Conservation (phyloP, 257 asterid species). For the Salvia rosmarinus region DNA sequence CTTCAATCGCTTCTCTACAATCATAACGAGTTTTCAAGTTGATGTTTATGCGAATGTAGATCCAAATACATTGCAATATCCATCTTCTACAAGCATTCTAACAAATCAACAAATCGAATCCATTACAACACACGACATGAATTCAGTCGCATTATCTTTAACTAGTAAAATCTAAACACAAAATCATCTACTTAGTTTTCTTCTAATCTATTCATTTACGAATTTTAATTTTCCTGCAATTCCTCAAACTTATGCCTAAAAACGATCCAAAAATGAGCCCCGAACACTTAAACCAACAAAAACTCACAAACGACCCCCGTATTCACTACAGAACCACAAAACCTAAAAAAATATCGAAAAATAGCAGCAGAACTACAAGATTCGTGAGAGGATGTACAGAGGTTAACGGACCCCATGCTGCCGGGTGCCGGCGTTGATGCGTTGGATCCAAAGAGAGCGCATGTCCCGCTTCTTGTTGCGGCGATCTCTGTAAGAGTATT, state of each 20-base stretch:
- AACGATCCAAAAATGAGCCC: neutral
- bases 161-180: neutral
- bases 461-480: slow-evolving; percentile 90
- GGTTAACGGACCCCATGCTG: slow-evolving; percentile 64
- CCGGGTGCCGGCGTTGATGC: slow-evolving; percentile 93
- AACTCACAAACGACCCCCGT: too few species aligned
- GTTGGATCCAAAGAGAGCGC: too few species aligned
- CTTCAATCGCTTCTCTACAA: too few species aligned
- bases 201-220: neutral
- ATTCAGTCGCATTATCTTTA: neutral
- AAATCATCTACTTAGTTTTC: neutral
- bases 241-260: slow-evolving; percentile 1
- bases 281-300: too few species aligned
- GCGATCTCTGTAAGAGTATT: slow-evolving; percentile 82
- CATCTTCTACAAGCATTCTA: neutral
- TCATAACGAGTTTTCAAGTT: neutral
- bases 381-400: neutral
- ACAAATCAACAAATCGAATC: neutral
- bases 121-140: neutral
- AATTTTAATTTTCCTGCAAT: neutral
- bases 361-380: neutral
- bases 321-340: too few species aligned
- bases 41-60: neutral
- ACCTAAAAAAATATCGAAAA: neutral
- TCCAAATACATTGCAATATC: neutral